Evolutionary conservation across 2,329 filamentous ascomycete genomes (phyloP), one percentile per base, ranked within the genome.

Genomic region (Trichoderma aggressivum): DNA sequence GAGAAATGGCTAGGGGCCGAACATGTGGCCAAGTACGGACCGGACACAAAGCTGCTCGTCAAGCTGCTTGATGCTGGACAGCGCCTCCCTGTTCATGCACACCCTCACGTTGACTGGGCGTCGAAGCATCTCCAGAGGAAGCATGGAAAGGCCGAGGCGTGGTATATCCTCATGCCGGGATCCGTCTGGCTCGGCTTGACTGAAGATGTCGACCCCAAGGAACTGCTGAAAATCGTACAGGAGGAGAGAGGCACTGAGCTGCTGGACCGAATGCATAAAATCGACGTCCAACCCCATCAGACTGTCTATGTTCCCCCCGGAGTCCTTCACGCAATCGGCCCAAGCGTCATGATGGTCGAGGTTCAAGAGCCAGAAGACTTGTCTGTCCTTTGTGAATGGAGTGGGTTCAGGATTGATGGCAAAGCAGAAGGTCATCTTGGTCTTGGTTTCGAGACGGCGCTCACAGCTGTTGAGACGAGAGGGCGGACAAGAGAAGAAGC

Each of bases 21-120:
- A 0, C 74, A 76, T 62, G 58, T 73, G 1, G 70, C 67, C 8
- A 71, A 71, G 12, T 72, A 71, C 32, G 74, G 74, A 16, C 30
- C 43, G 30, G 73, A 76, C 55, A 74, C 72, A 4, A 74, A 76
- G 59, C 62, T 76, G 4, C 69, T 75, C 6, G 71, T 76, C 36
- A 75, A 76, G 73, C 65, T 76, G 24, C 73, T 76, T n/a, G 75
- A 76, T 34, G 71, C 74, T 10, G 74, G 72, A 1, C 74, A 75
- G 58, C 68, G 74, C 1, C 73, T 76, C 3, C 75, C 74, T 14
- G 72, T 76, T 3, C 75, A 75, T 39, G 75, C 73, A 2, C 74
- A 76, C 34, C 75, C 74, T 24, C 72, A 73, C 26, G 71, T 71
- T 14, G 70, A 72, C 59, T 76, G 74, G 72, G 74, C 73, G 3